Conservation (phyloP, 192 early-diverging fungal species). For the Podila horticola region DNA sequence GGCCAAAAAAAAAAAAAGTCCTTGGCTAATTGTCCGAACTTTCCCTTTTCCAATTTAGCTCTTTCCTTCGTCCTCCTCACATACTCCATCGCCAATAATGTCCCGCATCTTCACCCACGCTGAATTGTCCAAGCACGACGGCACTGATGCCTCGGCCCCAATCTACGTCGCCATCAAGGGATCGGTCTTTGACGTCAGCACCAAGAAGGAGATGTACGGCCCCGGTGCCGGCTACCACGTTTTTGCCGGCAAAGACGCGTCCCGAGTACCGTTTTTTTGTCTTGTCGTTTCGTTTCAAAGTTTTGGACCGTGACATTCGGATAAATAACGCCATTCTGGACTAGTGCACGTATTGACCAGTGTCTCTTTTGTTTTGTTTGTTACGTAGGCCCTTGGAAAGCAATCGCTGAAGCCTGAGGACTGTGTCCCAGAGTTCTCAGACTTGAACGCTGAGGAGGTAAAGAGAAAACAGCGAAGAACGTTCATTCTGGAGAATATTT, state of each 20-base stretch:
- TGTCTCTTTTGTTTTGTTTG: neutral
- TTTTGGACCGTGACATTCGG: neutral
- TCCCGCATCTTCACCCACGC: conserved; percentile 57
- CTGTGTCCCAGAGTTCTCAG: conserved; percentile 71
- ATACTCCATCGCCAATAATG: conserved; percentile 10
- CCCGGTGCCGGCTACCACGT: conserved; percentile 69
- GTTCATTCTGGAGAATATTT: conserved; percentile 2
- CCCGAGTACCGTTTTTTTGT: conserved; percentile 51
- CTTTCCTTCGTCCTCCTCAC: neutral
- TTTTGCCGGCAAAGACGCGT: conserved; percentile 86
- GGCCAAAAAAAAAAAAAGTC: too few species aligned
- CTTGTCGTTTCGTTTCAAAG: neutral
- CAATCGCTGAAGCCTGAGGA: conserved; percentile 74
- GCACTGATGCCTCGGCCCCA: conserved; percentile 62
- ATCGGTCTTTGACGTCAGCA: conserved; percentile 76
- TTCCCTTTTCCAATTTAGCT: neutral
- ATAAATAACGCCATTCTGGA: neutral
- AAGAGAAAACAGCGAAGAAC: neutral
- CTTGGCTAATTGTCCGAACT: too few species aligned
- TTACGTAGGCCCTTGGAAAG: conserved; percentile 67
- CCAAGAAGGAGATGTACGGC: conserved; percentile 67
- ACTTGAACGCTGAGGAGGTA: conserved; percentile 71
- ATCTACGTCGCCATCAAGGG: conserved; percentile 89
- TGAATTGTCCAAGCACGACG: conserved; percentile 73
- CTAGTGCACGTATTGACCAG: neutral